Percentiles rank a stretch among this genome's conserved stretches.
Evolutionary conservation across 345 rosid genomes (phyloP).

Genomic region (Moringa oleifera): DNA sequence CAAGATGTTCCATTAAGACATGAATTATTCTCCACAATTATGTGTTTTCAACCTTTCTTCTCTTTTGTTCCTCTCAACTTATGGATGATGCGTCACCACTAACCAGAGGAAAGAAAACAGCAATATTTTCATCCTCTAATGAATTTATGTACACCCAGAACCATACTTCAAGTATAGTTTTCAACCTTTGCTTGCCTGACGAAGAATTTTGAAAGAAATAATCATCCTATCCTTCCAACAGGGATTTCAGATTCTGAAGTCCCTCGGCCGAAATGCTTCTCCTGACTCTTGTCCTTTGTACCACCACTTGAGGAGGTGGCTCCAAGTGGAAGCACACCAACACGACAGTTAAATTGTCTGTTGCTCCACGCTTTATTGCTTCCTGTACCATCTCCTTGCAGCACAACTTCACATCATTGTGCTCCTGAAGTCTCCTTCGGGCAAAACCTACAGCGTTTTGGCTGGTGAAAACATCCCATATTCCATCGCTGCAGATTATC

Average conservation of each 20-base stretch:
- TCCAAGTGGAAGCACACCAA: constrained; percentile 61
- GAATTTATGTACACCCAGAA: constrained; percentile 25
- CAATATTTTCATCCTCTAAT: neutral
- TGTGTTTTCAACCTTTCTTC: neutral
- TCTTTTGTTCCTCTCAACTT: no score
- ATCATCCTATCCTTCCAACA: constrained; percentile 30
- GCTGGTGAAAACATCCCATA: constrained; percentile 81
- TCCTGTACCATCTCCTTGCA: constrained; percentile 71
- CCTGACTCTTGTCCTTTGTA: constrained; percentile 37
- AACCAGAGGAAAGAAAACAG: neutral
- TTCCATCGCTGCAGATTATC: constrained; percentile 73
- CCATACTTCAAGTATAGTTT: constrained; percentile 7
- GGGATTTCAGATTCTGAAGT: constrained; percentile 35
- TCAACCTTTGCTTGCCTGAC: neutral
- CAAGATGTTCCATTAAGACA: no score
- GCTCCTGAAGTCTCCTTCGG: constrained; percentile 63
- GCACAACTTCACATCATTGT: constrained; percentile 62
- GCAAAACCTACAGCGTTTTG: constrained; percentile 76
- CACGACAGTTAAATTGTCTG: constrained; percentile 71
- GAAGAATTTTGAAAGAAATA: neutral
- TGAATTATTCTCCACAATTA: neutral
- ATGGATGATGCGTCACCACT: neutral
- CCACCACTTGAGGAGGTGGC: constrained; percentile 43
- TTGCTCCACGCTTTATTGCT: constrained; percentile 58
- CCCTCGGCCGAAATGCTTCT: constrained; percentile 77